Evolutionary conservation across 768 basidiomycete genomes (phyloP), one percentile per base, ranked within the genome.

Genomic region (Favolaschia claudopus): DNA sequence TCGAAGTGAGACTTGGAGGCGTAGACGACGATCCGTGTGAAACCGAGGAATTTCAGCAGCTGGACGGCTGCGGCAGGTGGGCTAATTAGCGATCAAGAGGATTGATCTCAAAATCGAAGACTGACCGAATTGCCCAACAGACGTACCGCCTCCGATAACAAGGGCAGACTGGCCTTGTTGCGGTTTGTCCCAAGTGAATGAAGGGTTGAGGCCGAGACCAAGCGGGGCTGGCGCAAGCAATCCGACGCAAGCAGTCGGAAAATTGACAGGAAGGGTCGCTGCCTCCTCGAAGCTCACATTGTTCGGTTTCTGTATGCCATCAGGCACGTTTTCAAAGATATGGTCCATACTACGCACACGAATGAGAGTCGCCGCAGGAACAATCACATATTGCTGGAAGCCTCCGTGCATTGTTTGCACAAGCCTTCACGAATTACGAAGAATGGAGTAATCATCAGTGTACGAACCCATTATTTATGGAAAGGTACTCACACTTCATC

Each of bases 1-100:
- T 70, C 70, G 20, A 75, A 68, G 9, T 74, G 66, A n/a, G 77
- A 79, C 25, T 73, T 71, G 33, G 77, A 70, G 14, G 74, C 70
- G 31, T 73, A 65, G 29, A 62, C 77, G 40, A 60, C 69, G 47
- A 73, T 72, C 13, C 69, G 73, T n/a, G n/a, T n/a, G n/a, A n/a
- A n/a, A n/a, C n/a, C n/a, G n/a, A n/a, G n/a, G n/a, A n/a, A n/a
- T n/a, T n/a, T n/a, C n/a, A 7, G 69, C 75, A 58, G 78, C 79
- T 39, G 38, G 38, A 39, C n/a, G 9, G 38, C 38, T 39, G 38
- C 7, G n/a, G 15, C n/a, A 7, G 8, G 22, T 39, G n/a, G n/a
- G n/a, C n/a, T n/a, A n/a, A n/a, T n/a, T n/a, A n/a, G 17, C n/a
- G 7, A 9, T 39, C 38, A 39, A 14, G n/a, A n/a, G n/a, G n/a